These are phyloP conservation scores for Pluteus cervinus DNA, from an alignment of 768 basidiomycete genomes.

Conservation along the genomic window DNA sequence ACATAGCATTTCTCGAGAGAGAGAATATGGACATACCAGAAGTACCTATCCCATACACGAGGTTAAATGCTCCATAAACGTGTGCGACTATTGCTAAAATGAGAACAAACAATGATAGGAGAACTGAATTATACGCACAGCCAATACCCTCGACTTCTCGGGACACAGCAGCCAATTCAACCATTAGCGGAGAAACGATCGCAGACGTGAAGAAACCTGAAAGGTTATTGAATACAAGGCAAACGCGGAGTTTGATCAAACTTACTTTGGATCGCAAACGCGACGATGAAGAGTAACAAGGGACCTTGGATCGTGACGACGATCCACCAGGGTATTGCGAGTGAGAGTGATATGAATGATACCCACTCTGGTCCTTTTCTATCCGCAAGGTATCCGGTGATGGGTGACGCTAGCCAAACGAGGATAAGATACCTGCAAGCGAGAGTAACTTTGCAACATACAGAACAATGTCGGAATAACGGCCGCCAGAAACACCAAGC, in stretches of 20 bases:
- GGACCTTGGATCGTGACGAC: constrained; percentile 40
- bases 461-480: constrained; percentile 63
- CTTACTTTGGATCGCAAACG: constrained; percentile 52
- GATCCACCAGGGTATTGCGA: constrained; percentile 61
- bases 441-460: constrained; percentile 21
- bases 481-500: constrained; percentile 61
- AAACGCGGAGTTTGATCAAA: background rate
- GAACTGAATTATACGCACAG: too few species aligned
- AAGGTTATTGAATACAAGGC: constrained; percentile 3
- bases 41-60: too few species aligned
- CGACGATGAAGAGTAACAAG: constrained; percentile 42
- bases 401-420: constrained; percentile 41
- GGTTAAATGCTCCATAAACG: too few species aligned
- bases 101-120: too few species aligned
- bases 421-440: background rate
- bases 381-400: constrained; percentile 57
- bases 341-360: constrained; percentile 36
- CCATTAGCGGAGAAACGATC: too few species aligned
- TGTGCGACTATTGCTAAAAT: too few species aligned
- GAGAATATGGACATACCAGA: too few species aligned
- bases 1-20: too few species aligned
- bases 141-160: too few species aligned
- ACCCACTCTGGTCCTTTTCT: constrained; percentile 51
- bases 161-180: too few species aligned
- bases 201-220: too few species aligned